These are phyloP conservation scores for Leccinum subfulvum DNA, from an alignment of 1,284 basidiomycete species.

Conservation along the genomic window DNA sequence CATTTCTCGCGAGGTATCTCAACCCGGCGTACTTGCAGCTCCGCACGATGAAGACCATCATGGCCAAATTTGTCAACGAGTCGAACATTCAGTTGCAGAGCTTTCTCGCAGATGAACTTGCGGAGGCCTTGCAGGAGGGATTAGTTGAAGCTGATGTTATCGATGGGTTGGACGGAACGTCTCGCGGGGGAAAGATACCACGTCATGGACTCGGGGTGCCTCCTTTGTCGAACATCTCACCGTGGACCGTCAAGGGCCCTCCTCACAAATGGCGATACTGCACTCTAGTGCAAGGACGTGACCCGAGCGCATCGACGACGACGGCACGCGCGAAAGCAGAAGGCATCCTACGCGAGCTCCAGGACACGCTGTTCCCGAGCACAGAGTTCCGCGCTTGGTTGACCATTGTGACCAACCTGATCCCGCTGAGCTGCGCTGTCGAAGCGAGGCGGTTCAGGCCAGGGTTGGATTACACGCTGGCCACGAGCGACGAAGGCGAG, in stretches of 20 bases:
- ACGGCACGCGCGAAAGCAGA: constrained; percentile 46
- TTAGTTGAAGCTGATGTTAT: constrained; percentile 63
- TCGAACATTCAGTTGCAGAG: constrained; percentile 89
- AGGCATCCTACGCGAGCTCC: constrained; percentile 55
- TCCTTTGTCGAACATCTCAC: constrained; percentile 43
- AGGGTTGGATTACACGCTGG: constrained; percentile 94
- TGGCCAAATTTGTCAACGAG: constrained; percentile 82
- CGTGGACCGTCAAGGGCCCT: constrained; percentile 82
- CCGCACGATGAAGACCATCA: constrained; percentile 79
- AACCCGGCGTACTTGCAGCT: constrained; percentile 89
- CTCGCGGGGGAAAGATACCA: constrained; percentile 54
- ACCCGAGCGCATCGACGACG: not conserved
- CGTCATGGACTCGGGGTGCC: constrained; percentile 59
- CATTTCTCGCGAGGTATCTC: constrained; percentile 80
- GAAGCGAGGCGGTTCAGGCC: constrained; percentile 89
- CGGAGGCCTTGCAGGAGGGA: constrained; percentile 63
- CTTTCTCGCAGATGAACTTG: constrained; percentile 74
- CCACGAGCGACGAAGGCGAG: constrained; percentile 83
- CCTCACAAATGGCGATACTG: constrained; percentile 95
- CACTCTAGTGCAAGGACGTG: constrained; percentile 41
- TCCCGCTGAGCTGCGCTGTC: constrained; percentile 72
- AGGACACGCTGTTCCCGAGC: constrained; percentile 77
- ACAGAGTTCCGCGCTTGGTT: constrained; percentile 91
- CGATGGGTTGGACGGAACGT: constrained; percentile 62
- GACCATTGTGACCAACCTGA: constrained; percentile 73